phyloP scores from a whole-genome alignment of 2,329 filamentous ascomycete species.

The Sporothrix sp. region DNA sequence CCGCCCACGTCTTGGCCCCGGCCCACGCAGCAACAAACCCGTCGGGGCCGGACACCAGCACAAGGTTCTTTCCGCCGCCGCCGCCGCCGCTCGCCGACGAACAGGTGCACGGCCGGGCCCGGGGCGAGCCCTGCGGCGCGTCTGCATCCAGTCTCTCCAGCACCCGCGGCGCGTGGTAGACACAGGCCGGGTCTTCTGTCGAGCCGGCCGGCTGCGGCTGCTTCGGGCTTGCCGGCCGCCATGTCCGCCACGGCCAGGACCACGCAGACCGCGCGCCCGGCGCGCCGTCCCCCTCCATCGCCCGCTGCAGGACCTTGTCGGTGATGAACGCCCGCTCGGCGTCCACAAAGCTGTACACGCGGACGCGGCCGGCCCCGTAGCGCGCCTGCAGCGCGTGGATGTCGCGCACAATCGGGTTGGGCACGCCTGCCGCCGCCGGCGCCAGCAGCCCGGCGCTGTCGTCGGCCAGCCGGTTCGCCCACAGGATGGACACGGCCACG shows the following conservation, averaged over 20 bases:
- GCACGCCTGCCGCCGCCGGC: slow-evolving; percentile 30
- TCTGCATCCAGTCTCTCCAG: slow-evolving; percentile 1
- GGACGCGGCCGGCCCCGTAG: slow-evolving; percentile 44
- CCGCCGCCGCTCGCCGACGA: slow-evolving; percentile 23
- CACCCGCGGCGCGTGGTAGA: slow-evolving; percentile 4
- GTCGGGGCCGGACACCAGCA: slow-evolving; percentile 85
- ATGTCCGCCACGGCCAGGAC: slow-evolving; percentile 16
- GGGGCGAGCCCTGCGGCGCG: slow-evolving; percentile 8
- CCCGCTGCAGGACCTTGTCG: slow-evolving; percentile 34
- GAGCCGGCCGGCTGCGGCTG: not conserved
- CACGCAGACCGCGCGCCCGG: not conserved
- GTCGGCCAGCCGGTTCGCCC: slow-evolving; percentile 62
- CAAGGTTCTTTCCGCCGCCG: slow-evolving; percentile 42
- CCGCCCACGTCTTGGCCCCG: slow-evolving; percentile 67
- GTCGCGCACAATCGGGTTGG: slow-evolving; percentile 45
- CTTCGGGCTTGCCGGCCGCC: not conserved
- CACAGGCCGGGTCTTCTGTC: slow-evolving; percentile 4
- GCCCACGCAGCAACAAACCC: slow-evolving; percentile 78
- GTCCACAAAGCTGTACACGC: slow-evolving; percentile 70
- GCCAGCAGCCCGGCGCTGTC: slow-evolving; percentile 46
- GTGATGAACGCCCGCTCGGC: slow-evolving; percentile 62
- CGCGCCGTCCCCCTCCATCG: not conserved
- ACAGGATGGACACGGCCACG: slow-evolving; percentile 58
- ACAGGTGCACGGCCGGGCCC: slow-evolving; percentile 19
- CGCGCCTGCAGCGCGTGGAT: slow-evolving; percentile 56